These are phyloP conservation scores for Taphrina flavorubra DNA, from an alignment of 1,139 yeast genomes.

Conservation along the genomic window DNA sequence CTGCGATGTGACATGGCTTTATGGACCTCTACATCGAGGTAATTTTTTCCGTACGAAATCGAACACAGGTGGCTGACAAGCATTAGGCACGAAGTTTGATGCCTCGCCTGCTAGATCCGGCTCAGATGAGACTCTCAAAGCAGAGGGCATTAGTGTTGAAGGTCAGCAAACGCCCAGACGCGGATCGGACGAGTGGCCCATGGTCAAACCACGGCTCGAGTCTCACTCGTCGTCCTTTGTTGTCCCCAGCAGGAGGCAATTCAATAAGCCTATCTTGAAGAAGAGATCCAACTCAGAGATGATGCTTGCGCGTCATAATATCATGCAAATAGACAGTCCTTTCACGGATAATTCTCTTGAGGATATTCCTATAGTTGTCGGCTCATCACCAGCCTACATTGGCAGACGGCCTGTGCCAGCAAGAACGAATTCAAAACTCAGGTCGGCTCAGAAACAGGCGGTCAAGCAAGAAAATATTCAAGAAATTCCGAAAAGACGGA, in stretches of 20 bases:
- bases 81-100: slow-evolving; percentile 25
- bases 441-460: slow-evolving; percentile 43
- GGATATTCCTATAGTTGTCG: neutral
- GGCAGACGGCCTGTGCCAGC: slow-evolving; percentile 15
- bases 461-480: slow-evolving; percentile 50
- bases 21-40: slow-evolving; percentile 66
- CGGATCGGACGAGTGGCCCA: slow-evolving; percentile 27
- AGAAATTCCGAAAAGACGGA: slow-evolving; percentile 57
- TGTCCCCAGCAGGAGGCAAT: slow-evolving; percentile 46
- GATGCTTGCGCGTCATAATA: slow-evolving; percentile 54
- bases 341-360: slow-evolving; percentile 1
- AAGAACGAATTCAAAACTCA: slow-evolving; percentile 19
- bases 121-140: slow-evolving; percentile 21
- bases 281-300: slow-evolving; percentile 79
- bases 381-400: neutral
- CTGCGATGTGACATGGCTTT: slow-evolving; percentile 84
- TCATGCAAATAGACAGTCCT: slow-evolving; percentile 6
- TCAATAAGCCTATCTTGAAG: slow-evolving; percentile 72
- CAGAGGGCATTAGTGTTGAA: slow-evolving; percentile 28
- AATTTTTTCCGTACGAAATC: neutral
- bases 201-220: slow-evolving; percentile 23
- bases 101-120: slow-evolving; percentile 48
- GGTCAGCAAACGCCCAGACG: slow-evolving; percentile 12
- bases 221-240: slow-evolving; percentile 46
- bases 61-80: neutral